Evolutionary conservation across 2,329 filamentous ascomycete genomes (phyloP), one percentile per base, ranked within the genome.

Genomic region (Anisogramma anomala): DNA sequence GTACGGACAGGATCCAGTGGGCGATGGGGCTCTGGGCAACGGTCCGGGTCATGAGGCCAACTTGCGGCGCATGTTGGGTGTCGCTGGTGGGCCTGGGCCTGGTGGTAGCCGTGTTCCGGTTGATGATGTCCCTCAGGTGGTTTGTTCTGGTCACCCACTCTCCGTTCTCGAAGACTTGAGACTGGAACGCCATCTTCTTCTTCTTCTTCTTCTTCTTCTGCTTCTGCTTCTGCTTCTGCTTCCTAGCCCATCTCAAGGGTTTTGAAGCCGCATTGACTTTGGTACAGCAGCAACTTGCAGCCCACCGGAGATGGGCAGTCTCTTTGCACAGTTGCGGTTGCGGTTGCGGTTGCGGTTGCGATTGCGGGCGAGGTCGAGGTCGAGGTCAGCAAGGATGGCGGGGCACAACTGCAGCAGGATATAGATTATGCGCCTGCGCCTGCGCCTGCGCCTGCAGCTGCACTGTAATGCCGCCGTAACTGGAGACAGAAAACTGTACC

Each of bases 21-120:
- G 82, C 72, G 26, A 82, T 66, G 2, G 88, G 83, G 48, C 84
- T 93, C 39, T 79, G 73, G 37, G 89, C 67, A 22, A 94, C 58
- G 0, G 88, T 94, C 53, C 74, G 79, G 1, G 85, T 85, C 33
- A 96, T 67, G 23, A 96, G 55, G 3, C 86, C 91, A 45, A 79
- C 72, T 15, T 60, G 62, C 5, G 81, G 76, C 22, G 65, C 61
- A 37, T 54, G 62, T 42, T 53, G 59, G 37, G 49, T 43, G 37
- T 48, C 55, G 23, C 52, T 58, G 15, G 53, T 56, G 23, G 55
- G 52, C 5, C 50, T 51, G 45, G n/a, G n/a, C n/a, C n/a, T n/a
- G n/a, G n/a, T n/a, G n/a, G 55, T 63, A 43, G 56, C 53, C 37
- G 48, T 49, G 39, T 61, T 62, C 31, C 58, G 61, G 35, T 60